Base-by-base conservation (phyloP, 768 basidiomycete species). In the Suillus bovinus region DNA sequence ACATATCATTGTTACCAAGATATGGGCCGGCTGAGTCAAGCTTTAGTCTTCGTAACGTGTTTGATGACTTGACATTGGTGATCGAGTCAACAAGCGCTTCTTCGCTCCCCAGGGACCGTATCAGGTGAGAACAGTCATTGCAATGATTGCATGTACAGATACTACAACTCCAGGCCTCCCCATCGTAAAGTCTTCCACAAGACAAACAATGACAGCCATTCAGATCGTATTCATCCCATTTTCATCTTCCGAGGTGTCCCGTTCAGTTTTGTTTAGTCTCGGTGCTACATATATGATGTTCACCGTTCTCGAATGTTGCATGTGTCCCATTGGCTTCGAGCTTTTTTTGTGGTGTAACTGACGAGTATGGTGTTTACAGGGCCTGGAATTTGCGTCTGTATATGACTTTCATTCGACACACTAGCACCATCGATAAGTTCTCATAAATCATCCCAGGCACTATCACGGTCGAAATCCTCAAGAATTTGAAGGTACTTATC, bases 391-490 rank as follows among this genome's bases (percentile, higher is more conserved):
- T 73, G 96, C 95, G 0, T 91, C 94, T 0, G 96, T 99, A 11
- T 96, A 99, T 72, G 97, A 99, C 71, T 99, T 96, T 1, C 99
- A 97, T 77, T 99, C 96, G 96, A 98, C 96, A 4, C 96, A 99
- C 71, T 0, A 84, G 78, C 49, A 84, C 82, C 66, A 89, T 98
- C 60, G 93, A 96, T 76, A 77, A 86, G 56, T 96, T 98, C 94
- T 91, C 93, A 0, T 81, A 79, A 52, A 82, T 91, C 68, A 96
- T 98, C 68, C 90, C 96, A 31, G 90, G 95, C 47, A 93, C 16
- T 90, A 90, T 10, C 88, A 96, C 71, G 85, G n/a, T n/a, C n/a
- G n/a, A n/a, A n/a, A n/a, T 99, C 13, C 83, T 98, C 6, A 76
- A 76, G 27, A 85, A 83, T 67, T 84, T 99, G 0, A 95, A 98